Evolutionary conservation across 331 rosid species (phyloP).

Genomic region (Stylosanthes scabra): DNA sequence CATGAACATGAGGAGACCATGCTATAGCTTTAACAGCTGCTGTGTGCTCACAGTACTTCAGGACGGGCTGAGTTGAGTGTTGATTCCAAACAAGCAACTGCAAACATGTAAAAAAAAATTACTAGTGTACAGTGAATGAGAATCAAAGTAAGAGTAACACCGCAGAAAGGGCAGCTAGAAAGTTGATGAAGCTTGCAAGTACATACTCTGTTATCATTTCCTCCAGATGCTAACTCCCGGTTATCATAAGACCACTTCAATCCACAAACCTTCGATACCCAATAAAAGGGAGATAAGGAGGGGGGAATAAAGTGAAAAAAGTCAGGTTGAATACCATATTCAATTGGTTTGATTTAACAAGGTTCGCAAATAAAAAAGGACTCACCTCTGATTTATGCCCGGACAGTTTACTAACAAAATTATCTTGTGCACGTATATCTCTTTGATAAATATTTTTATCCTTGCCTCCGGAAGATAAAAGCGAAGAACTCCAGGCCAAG

Average conservation of each 20-base stretch:
- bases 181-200: constrained; percentile 4
- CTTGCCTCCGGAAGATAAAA: constrained; percentile 86
- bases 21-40: constrained; percentile 98
- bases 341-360: constrained; percentile 28
- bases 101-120: constrained; percentile 24
- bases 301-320: constrained; percentile 10
- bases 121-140: constrained; percentile 15
- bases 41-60: constrained; percentile 87
- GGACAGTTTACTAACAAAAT: constrained; percentile 80
- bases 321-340: constrained; percentile 10
- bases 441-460: constrained; percentile 88
- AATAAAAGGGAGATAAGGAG: not conserved
- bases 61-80: constrained; percentile 82
- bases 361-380: constrained; percentile 29
- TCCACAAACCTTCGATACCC: constrained; percentile 78
- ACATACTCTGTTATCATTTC: constrained; percentile 89
- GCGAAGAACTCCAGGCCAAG: constrained; percentile 88
- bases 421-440: constrained; percentile 82
- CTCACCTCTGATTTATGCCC: constrained; percentile 96
- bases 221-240: constrained; percentile 94
- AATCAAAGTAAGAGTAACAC: constrained; percentile 29
- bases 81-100: constrained; percentile 95
- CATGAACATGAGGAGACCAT: constrained; percentile 95
- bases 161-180: not conserved
- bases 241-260: constrained; percentile 91